Evolutionary conservation across 2,329 filamentous ascomycete species (phyloP), one percentile per base, ranked within the genome.

Genomic region (Rosellinia necatrix): DNA sequence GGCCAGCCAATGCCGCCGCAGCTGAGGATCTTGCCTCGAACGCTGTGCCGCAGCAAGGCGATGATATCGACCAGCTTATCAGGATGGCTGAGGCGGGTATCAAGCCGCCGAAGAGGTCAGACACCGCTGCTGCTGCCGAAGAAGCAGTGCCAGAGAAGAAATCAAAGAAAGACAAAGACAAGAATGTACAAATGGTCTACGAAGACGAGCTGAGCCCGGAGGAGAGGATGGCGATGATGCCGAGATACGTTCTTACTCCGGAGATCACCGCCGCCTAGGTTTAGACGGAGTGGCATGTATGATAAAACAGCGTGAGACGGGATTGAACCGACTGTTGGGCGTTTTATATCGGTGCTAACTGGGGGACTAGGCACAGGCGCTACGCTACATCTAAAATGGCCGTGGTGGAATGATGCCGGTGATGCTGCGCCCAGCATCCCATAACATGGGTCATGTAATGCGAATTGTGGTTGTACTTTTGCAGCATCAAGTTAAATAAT

Each of bases 181-280:
- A 86, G 70, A 87, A 86, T 69, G 78, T 79, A 53, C 82, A 84
- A 71, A 87, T 96, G 82, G 80, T 96, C 25, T 96, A 94, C 76
- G 86, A 86, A 60, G 90, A 96, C 70, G 87, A 89, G 56, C 77
- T 86, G 68, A 94, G 90, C 67, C 90, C 91, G 1, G 92, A 97
- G 76, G 92, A 96, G 80, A 91, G 87, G 75, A 92, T 96, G 90
- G 88, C 91, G 24, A 76, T 78, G 69, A 77, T 94, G 76, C 80
- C 89, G 59, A 87, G 85, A 73, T 96, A 96, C 77, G 85, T 87
- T 66, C 89, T 84, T 72, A 77, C 78, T 68, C 82, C 81, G 66
- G 72, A 75, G 64, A 57, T 60, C n/a, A 48, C 30, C 3, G 61
- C 61, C 44, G 60, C 48, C 43, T 56, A 55, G 35, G 24, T 10